Percentiles rank a stretch among this genome's conserved stretches.
These are phyloP conservation scores for Ophiostoma ulmi DNA, from an alignment of 2,329 filamentous ascomycete species.

Conservation along the genomic window DNA sequence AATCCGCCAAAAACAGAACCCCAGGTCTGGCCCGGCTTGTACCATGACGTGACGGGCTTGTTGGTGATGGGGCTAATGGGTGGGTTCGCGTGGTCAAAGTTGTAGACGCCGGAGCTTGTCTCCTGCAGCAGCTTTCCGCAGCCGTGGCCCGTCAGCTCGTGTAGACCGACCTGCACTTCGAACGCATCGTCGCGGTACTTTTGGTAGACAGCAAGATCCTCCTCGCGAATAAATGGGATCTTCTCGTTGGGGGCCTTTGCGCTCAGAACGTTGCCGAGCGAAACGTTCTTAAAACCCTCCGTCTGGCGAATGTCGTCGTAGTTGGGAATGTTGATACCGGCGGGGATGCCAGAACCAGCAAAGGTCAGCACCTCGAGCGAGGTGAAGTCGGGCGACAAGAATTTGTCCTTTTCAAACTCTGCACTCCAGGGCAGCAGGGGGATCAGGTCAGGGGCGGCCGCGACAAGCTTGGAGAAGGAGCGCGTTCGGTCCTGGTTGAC, in stretches of 20 bases:
- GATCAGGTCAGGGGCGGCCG: constrained; percentile 75
- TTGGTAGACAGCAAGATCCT: constrained; percentile 72
- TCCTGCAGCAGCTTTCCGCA: constrained; percentile 93
- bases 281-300: constrained; percentile 89
- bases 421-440: constrained; percentile 81
- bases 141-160: constrained; percentile 81
- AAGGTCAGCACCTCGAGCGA: constrained; percentile 89
- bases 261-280: constrained; percentile 84
- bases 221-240: constrained; percentile 79
- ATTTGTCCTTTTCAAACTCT: constrained; percentile 94
- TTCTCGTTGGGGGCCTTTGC: constrained; percentile 90
- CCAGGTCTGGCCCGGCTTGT: constrained; percentile 95
- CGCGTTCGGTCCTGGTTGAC: constrained; percentile 87
- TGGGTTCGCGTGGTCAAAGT: constrained; percentile 79
- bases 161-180: constrained; percentile 91
- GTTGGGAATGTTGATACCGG: constrained; percentile 64
- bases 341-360: constrained; percentile 60
- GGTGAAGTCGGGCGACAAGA: constrained; percentile 92
- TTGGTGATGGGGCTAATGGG: constrained; percentile 74
- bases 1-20: constrained; percentile 84
- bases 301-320: constrained; percentile 75
- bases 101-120: constrained; percentile 72
- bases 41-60: constrained; percentile 77
- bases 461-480: constrained; percentile 80
- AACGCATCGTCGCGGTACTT: constrained; percentile 83